phyloP scores from a whole-genome alignment of 2,329 filamentous ascomycete species.

The Colletotrichum neosansevieriae region DNA sequence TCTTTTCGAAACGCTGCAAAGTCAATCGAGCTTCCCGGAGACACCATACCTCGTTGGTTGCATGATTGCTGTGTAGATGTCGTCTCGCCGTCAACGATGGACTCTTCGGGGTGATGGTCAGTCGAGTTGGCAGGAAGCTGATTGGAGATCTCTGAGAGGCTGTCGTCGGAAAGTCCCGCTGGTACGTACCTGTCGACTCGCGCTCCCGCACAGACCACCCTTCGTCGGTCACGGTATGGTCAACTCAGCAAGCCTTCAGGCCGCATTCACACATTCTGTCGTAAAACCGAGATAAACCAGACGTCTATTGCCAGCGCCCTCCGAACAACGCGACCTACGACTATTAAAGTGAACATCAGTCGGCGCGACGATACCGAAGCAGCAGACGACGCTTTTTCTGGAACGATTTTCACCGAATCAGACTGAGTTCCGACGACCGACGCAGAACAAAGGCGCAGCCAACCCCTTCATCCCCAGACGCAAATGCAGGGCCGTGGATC shows the following conservation, averaged over 20 bases:
- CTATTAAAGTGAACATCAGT: conserved; percentile 15
- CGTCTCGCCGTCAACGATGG: conserved; percentile 35
- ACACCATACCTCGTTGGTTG: conserved; percentile 45
- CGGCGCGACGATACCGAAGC: conserved; percentile 15
- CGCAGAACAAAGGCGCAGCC: conserved; percentile 34
- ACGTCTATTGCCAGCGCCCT: conserved; percentile 30
- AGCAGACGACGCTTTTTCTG: background rate
- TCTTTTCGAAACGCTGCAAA: background rate
- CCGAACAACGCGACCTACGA: conserved; percentile 20
- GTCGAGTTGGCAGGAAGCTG: conserved; percentile 40
- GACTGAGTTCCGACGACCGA: conserved; percentile 23
- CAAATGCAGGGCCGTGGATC: conserved; percentile 40
- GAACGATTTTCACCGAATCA: background rate
- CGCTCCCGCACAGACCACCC: conserved; percentile 35
- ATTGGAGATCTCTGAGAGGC: conserved; percentile 36
- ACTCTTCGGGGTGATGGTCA: conserved; percentile 32
- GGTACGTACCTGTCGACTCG: conserved; percentile 32
- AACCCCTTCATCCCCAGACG: conserved; percentile 22
- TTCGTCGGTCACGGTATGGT: conserved; percentile 15
- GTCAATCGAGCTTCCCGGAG: conserved; percentile 19
- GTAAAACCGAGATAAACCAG: conserved; percentile 36
- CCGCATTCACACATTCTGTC: conserved; percentile 38
- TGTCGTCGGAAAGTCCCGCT: conserved; percentile 39
- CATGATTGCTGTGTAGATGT: conserved; percentile 45
- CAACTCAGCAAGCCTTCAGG: conserved; percentile 38